Evolutionary conservation across 2,329 filamentous ascomycete species (phyloP).

Genomic region (Fusarium tanahbumbuense): DNA sequence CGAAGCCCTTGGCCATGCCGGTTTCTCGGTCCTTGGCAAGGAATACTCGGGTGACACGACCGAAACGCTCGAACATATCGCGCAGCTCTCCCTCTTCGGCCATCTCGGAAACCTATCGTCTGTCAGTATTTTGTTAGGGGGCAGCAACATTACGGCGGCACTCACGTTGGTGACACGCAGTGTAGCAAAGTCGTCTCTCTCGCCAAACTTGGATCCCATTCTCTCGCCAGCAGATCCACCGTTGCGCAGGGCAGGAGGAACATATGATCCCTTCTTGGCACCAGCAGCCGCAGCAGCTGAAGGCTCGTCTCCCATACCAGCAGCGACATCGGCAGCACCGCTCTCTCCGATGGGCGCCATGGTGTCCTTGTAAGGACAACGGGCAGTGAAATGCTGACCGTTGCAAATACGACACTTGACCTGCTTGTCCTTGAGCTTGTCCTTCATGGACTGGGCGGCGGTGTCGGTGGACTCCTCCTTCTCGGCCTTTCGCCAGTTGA

Average conservation of each 20-base stretch:
- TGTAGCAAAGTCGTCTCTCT: conserved; percentile 95
- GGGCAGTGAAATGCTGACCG: conserved; percentile 98
- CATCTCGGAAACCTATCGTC: conserved; percentile 86
- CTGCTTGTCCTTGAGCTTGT: conserved; percentile 97
- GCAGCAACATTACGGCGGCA: conserved; percentile 42
- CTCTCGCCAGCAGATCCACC: conserved; percentile 77
- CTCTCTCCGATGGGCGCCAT: conserved; percentile 87
- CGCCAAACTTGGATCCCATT: conserved; percentile 89
- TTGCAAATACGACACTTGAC: conserved; percentile 99
- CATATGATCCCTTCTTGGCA: conserved; percentile 82
- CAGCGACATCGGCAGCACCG: conserved; percentile 64
- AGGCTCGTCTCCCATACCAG: conserved; percentile 64
- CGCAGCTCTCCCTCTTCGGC: conserved; percentile 95
- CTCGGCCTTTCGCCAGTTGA: conserved; percentile 93
- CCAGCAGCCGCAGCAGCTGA: conserved; percentile 56
- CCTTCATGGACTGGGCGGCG: conserved; percentile 80
- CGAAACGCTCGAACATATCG: conserved; percentile 98
- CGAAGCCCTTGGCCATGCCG: conserved; percentile 95
- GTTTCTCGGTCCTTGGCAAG: conserved; percentile 98
- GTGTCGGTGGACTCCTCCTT: conserved; percentile 81
- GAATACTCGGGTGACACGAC: conserved; percentile 96
- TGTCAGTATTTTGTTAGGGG: conserved; percentile 45
- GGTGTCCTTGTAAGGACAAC: conserved; percentile 99
- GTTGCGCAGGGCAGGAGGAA: conserved; percentile 91
- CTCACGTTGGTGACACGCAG: conserved; percentile 96